Base-by-base conservation (phyloP, 2,329 filamentous ascomycete genomes). In the Domatiomyces globalis region DNA sequence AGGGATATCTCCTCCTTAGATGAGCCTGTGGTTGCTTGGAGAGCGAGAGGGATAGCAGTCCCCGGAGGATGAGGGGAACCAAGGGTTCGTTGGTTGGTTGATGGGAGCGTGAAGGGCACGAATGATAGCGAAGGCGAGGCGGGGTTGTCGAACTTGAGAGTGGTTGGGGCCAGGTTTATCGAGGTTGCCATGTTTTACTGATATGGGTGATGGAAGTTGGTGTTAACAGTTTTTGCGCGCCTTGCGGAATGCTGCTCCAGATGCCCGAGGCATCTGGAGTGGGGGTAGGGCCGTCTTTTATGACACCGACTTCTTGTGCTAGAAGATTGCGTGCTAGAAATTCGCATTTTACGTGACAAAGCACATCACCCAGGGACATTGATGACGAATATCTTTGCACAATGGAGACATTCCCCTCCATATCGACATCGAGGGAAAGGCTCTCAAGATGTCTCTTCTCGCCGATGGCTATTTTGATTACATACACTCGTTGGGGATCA, bases 1-100 rank as follows among this genome's bases (percentile, higher is more conserved):
- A 73, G 64, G 8, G 58, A 60, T 33, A 60, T 50, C 18, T 60
- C 49, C 27, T 58, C 53, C 8, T 60, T 42, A 6, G 33, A 15
- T 10, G 4, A 10, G 33, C 33, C 29, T 15, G 33, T 4, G 10
- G 5, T 5, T n/a, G 67, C 67, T 18, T 61, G 62, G 4, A 73
- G 53, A 1, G 69, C 69, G 2, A 73, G 63, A 2, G 70, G 70
- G 18, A 62, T 71, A 1, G 65, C 63, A 0, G 68, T 70, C 20
- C 65, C 57, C 4, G 53, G 49, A 9, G 65, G 65, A 59, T 72
- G 69, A 39, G 69, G 70, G 18, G 61, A 46, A 8, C 68, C 67
- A 1, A 72, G 67, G 12, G 61, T 51, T 4, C 68, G 66, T 53
- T 72, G 69, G 54, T 72, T 72, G n/a, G 58, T 64, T 8, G 65